These are phyloP conservation scores for Pisolithus tinctorius DNA, from an alignment of 768 basidiomycete species.

Conservation along the genomic window DNA sequence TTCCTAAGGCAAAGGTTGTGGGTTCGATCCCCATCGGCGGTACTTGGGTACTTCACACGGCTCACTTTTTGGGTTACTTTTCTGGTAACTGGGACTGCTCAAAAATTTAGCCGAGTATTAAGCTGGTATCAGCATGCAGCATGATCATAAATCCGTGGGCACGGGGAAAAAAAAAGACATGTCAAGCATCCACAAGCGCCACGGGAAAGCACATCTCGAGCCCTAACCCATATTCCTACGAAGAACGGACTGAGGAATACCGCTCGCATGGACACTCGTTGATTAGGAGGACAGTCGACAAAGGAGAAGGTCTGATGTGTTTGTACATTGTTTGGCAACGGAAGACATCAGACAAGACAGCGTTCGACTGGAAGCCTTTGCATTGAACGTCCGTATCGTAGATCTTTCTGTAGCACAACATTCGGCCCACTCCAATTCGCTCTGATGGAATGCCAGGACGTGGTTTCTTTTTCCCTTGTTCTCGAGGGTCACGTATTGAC, in stretches of 20 bases:
- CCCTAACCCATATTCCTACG: too few relatives aligned
- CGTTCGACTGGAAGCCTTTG: neutral
- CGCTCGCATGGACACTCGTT: too few relatives aligned
- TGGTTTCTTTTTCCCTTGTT: constrained; percentile 33
- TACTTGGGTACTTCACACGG: constrained; percentile 14
- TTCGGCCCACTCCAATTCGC: constrained; percentile 47
- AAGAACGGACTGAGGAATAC: too few relatives aligned
- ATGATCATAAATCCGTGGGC: too few relatives aligned
- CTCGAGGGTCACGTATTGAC: constrained; percentile 2
- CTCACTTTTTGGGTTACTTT: neutral
- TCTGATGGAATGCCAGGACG: constrained; percentile 79
- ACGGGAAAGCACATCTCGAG: too few relatives aligned
- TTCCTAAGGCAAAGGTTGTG: constrained; percentile 35
- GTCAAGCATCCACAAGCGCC: too few relatives aligned
- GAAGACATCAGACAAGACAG: constrained; percentile 20
- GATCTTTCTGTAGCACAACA: constrained; percentile 23
- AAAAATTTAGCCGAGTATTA: too few relatives aligned
- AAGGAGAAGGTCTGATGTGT: constrained; percentile 10
- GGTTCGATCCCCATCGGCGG: constrained; percentile 33
- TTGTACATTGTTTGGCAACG: constrained; percentile 31
- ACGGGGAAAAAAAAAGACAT: too few relatives aligned
- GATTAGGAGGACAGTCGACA: too few relatives aligned
- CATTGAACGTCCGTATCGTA: too few relatives aligned
- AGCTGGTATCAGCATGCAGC: too few relatives aligned
- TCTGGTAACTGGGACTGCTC: too few relatives aligned